These are phyloP conservation scores for Laburnicola sp. DNA, from an alignment of 2,329 filamentous ascomycete genomes.

Conservation along the genomic window DNA sequence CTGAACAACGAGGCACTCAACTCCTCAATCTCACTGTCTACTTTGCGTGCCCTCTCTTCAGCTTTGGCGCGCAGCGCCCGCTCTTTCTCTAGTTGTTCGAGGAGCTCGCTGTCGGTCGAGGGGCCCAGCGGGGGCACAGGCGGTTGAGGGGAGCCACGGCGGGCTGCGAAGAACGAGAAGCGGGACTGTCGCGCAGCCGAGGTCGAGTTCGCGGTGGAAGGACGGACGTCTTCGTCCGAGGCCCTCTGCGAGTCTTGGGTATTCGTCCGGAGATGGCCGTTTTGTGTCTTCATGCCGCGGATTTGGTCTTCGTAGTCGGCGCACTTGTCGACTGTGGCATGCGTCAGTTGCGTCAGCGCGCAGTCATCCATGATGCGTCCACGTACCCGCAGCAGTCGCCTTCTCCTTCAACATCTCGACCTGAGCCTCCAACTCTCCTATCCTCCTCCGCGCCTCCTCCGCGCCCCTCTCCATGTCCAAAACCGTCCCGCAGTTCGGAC, in stretches of 20 bases:
- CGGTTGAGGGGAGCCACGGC: conserved; percentile 41
- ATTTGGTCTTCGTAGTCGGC: conserved; percentile 83
- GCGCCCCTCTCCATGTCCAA: conserved; percentile 19
- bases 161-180: conserved; percentile 50
- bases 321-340: conserved; percentile 55
- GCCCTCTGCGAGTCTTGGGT: conserved; percentile 25
- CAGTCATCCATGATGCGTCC: conserved; percentile 5
- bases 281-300: conserved; percentile 51
- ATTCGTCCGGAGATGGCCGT: conserved; percentile 25
- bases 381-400: conserved; percentile 63
- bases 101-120: conserved; percentile 54
- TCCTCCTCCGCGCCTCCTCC: conserved; percentile 29
- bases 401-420: conserved; percentile 71
- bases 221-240: conserved; percentile 34
- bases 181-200: conserved; percentile 41
- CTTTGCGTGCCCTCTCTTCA: conserved; percentile 67
- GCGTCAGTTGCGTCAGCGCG: conserved; percentile 11
- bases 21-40: conserved; percentile 76
- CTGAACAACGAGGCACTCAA: conserved; percentile 74
- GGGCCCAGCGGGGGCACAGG: conserved; percentile 33
- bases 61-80: conserved; percentile 68
- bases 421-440: conserved; percentile 67
- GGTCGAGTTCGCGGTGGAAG: conserved; percentile 32
- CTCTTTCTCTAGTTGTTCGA: conserved; percentile 67
- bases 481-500: conserved; percentile 36